Evolutionary conservation across 164 flowering plant species (phyloP).

Genomic region (Malania oleifera): DNA sequence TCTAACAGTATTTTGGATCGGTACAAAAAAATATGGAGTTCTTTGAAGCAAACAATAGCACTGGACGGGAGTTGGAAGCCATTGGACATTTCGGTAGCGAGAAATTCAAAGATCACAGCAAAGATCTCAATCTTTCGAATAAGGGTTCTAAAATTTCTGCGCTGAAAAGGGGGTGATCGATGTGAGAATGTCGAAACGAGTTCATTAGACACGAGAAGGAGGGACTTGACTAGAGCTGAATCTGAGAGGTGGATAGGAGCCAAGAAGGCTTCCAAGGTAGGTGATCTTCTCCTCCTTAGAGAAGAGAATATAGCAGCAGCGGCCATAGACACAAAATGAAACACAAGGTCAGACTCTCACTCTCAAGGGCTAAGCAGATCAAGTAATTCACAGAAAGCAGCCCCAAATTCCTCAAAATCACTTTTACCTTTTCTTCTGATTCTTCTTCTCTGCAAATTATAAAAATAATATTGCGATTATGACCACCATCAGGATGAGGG

Average conservation of each 20-base stretch:
- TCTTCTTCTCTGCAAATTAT: too few relatives aligned
- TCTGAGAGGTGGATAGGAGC: not conserved
- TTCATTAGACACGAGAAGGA: not conserved
- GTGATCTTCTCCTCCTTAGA: slow-evolving; percentile 1
- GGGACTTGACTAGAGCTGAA: not conserved
- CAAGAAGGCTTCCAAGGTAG: not conserved
- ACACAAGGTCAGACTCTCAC: too few relatives aligned
- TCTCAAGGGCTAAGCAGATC: too few relatives aligned
- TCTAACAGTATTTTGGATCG: not conserved
- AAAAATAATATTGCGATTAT: too few relatives aligned
- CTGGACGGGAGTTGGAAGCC: not conserved
- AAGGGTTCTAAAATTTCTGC: not conserved
- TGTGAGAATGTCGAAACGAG: not conserved
- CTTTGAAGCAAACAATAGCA: slow-evolving; percentile 7
- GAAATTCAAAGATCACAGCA: not conserved
- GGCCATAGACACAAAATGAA: too few relatives aligned
- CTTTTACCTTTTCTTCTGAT: too few relatives aligned
- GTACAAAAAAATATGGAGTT: not conserved
- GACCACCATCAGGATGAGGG: too few relatives aligned
- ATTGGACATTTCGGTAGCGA: not conserved
- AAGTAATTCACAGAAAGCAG: too few relatives aligned
- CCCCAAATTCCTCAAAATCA: too few relatives aligned
- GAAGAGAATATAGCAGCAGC: slow-evolving; percentile 7
- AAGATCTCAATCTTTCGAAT: not conserved
- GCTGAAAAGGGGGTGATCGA: not conserved